Percentiles rank a stretch among this genome's conserved stretches.
phyloP scores from a whole-genome alignment of 106 monocot genomes.

The Allium sativum region DNA sequence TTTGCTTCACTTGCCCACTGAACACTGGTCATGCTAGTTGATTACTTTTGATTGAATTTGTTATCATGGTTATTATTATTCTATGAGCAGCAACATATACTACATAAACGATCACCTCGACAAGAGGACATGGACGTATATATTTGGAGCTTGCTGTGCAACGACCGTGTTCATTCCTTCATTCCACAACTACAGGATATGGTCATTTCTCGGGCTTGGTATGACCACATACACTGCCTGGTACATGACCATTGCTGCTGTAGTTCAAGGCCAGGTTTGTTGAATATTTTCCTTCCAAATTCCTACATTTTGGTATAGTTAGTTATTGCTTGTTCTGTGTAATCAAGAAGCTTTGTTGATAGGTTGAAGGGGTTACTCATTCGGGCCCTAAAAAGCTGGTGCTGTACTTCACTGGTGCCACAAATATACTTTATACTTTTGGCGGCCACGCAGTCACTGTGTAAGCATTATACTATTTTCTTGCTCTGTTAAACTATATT shows the following conservation, averaged over 20 bases:
- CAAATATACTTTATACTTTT: conserved; percentile 46
- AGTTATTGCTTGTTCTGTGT: background rate
- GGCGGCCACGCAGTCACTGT: conserved; percentile 51
- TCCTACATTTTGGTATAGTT: background rate
- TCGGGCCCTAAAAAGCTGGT: conserved; percentile 28
- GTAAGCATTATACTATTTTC: conserved; percentile 11
- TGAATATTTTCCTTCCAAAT: background rate
- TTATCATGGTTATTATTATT: background rate
- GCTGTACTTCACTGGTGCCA: conserved; percentile 50
- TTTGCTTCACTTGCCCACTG: background rate
- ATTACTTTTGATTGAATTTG: background rate
- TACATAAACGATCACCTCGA: conserved; percentile 18
- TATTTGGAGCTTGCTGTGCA: conserved; percentile 19
- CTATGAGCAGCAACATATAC: conserved; percentile 11
- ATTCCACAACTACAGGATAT: conserved; percentile 19
- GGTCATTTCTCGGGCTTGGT: conserved; percentile 7
- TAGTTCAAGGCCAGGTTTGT: conserved; percentile 5
- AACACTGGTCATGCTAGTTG: background rate
- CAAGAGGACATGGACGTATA: conserved; percentile 22
- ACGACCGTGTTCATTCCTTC: conserved; percentile 17
- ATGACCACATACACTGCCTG: conserved; percentile 9
- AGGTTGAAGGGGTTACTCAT: conserved; percentile 25
- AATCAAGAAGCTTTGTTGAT: background rate
- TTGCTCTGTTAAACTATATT: background rate
- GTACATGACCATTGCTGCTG: conserved; percentile 7